Evolutionary conservation across 257 asterid genomes (phyloP).

Genomic region (Solanum gandarillasii): DNA sequence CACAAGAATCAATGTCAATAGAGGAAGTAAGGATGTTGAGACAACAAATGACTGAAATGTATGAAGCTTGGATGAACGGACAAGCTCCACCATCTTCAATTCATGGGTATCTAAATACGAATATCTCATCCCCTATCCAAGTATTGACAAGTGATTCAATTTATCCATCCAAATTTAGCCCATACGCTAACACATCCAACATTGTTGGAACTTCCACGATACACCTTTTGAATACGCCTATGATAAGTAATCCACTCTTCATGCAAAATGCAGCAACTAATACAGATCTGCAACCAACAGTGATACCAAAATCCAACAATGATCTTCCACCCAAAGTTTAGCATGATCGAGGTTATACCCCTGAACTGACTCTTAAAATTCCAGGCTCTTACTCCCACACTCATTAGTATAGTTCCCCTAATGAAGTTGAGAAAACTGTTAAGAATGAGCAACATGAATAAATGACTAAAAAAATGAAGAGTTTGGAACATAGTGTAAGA

Average conservation of each 20-base stretch:
- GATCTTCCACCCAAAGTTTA: not conserved
- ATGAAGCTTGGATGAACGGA: not conserved
- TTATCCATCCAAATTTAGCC: not conserved
- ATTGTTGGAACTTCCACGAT: not conserved
- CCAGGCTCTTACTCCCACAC: not conserved
- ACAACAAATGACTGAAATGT: not conserved
- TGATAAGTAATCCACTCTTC: not conserved
- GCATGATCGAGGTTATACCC: not conserved
- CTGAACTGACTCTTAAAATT: not conserved
- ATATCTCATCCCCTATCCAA: not conserved
- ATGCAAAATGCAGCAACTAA: not conserved
- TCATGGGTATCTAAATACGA: too few relatives aligned
- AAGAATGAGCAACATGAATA: not conserved
- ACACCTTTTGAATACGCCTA: too few relatives aligned
- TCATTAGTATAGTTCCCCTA: not conserved
- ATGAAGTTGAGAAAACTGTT: not conserved
- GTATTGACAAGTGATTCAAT: not conserved
- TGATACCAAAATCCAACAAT: not conserved
- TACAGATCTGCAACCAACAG: not conserved
- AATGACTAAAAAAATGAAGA: not conserved
- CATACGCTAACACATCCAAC: not conserved
- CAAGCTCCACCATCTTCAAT: not conserved
- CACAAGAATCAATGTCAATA: not conserved
- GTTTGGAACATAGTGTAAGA: not conserved
- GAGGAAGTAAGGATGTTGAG: not conserved